A percentile compares a stretch with the other conserved stretches of the same genome.
These are phyloP conservation scores for Epichloe bromicola DNA, from an alignment of 2,329 filamentous ascomycete species.

Conservation along the genomic window DNA sequence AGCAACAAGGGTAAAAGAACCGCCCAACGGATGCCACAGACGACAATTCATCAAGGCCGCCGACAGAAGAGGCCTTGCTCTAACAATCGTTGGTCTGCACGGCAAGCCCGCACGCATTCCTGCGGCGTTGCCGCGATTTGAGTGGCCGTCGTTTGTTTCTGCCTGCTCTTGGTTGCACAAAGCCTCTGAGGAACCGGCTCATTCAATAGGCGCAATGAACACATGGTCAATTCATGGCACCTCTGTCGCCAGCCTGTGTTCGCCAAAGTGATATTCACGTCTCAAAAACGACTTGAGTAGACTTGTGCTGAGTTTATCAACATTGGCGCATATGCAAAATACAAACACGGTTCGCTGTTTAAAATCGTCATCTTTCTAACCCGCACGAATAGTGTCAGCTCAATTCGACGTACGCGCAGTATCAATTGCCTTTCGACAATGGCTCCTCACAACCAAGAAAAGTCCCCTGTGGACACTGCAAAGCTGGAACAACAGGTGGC, in stretches of 20 bases:
- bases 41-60: neutral
- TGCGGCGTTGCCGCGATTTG: neutral
- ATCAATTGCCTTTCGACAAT: neutral
- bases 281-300: neutral
- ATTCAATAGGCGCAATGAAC: neutral
- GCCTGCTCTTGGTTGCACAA: neutral
- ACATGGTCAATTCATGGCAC: neutral
- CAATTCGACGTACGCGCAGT: neutral
- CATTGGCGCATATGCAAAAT: no score
- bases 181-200: neutral
- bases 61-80: neutral
- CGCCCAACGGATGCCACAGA: neutral
- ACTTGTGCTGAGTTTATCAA: neutral
- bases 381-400: neutral
- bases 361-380: neutral
- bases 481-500: constrained; percentile 8
- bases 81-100: neutral
- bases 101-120: neutral
- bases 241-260: neutral
- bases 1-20: neutral
- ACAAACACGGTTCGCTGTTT: neutral
- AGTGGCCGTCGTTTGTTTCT: neutral
- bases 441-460: neutral
- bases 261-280: neutral
- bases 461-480: constrained; percentile 3